Conservation (phyloP, 345 rosid genomes). For the Aurinia saxatilis region DNA sequence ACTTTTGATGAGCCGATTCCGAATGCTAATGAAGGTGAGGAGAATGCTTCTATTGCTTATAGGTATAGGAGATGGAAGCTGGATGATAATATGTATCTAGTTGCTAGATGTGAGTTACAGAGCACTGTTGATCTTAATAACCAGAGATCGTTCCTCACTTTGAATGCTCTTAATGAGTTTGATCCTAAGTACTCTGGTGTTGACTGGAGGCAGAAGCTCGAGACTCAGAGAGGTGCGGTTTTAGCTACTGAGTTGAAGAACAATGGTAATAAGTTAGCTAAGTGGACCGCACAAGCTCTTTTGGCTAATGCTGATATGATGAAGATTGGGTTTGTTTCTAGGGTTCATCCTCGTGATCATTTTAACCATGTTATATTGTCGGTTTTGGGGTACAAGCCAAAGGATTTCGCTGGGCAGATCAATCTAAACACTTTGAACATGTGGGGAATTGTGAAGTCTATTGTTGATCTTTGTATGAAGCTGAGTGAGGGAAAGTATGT, state of each 20-base stretch:
- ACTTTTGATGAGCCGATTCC: conserved; percentile 86
- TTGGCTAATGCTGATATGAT: conserved; percentile 89
- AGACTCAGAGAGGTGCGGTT: conserved; percentile 96
- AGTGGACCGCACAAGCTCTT: conserved; percentile 95
- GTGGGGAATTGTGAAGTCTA: conserved; percentile 98
- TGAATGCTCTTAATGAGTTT: conserved; percentile 94
- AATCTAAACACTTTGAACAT: conserved; percentile 78
- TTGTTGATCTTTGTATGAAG: conserved; percentile 91
- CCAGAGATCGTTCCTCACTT: conserved; percentile 66
- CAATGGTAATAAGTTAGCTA: conserved; percentile 89
- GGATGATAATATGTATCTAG: conserved; percentile 63
- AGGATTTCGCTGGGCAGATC: conserved; percentile 83
- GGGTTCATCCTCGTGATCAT: conserved; percentile 98
- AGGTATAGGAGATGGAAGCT: conserved; percentile 97
- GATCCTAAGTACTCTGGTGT: conserved; percentile 94
- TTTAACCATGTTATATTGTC: conserved; percentile 90
- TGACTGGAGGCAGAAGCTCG: conserved; percentile 97
- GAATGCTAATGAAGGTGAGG: conserved; percentile 85
- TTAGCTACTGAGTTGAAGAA: conserved; percentile 95
- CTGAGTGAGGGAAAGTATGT: conserved; percentile 46
- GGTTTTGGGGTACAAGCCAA: conserved; percentile 83
- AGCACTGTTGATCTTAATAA: conserved; percentile 75
- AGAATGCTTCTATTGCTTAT: conserved; percentile 92
- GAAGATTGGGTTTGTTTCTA: conserved; percentile 93
- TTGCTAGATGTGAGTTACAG: conserved; percentile 91